Evolutionary conservation across 1,284 basidiomycete species (phyloP).

Genomic region (Ustilago tritici): DNA sequence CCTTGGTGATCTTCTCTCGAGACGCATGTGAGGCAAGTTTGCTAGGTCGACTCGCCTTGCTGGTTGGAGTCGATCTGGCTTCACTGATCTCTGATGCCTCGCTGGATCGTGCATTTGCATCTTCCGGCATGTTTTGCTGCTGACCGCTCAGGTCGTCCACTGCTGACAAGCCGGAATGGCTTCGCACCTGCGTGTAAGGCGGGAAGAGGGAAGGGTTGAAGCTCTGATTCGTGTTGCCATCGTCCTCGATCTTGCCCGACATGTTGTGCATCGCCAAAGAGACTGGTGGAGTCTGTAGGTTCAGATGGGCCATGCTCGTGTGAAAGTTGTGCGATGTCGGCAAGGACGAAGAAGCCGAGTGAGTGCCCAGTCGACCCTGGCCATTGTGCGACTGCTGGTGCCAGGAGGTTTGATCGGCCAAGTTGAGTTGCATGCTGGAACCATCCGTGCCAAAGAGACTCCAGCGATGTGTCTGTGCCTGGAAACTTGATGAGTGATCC

Average conservation of each 20-base stretch:
- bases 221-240: constrained; percentile 18
- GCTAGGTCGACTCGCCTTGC: constrained; percentile 33
- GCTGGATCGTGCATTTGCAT: constrained; percentile 18
- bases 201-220: constrained; percentile 55
- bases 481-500: constrained; percentile 41
- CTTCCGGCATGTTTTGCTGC: not conserved
- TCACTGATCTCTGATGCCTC: constrained; percentile 30
- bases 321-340: constrained; percentile 47
- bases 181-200: constrained; percentile 35
- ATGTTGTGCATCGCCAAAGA: constrained; percentile 4
- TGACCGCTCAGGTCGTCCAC: constrained; percentile 8
- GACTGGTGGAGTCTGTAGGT: constrained; percentile 48
- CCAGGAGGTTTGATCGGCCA: constrained; percentile 27
- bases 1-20: constrained; percentile 23
- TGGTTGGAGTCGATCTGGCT: constrained; percentile 13
- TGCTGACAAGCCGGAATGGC: constrained; percentile 5
- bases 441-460: constrained; percentile 44
- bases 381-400: constrained; percentile 3
- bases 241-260: constrained; percentile 18
- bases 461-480: constrained; percentile 44
- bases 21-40: constrained; percentile 31
- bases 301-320: constrained; percentile 51
- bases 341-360: constrained; percentile 39
- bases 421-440: constrained; percentile 37
- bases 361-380: constrained; percentile 18